A percentile compares a stretch with the other conserved stretches of the same genome.
Evolutionary conservation across 208 protist species (phyloP).

Genomic region (Trypanosoma cruzi): DNA sequence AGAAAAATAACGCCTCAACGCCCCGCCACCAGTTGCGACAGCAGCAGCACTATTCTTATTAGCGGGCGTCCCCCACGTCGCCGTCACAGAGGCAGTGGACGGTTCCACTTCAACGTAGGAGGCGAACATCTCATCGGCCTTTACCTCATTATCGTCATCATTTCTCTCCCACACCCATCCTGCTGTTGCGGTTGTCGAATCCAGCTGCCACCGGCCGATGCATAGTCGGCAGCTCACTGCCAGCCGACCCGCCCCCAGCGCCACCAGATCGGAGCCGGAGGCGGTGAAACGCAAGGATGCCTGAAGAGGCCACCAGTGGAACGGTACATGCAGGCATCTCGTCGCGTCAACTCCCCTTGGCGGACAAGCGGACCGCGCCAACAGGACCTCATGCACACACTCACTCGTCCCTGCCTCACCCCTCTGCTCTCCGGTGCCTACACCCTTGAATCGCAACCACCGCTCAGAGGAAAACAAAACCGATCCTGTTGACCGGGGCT

Average conservation of each 20-base stretch:
- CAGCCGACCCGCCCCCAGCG: constrained; percentile 4
- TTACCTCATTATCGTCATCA: background rate
- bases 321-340: constrained; percentile 7
- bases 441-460: constrained; percentile 13
- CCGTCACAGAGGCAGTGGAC: constrained; percentile 3
- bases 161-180: constrained; percentile 6
- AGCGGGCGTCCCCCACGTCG: constrained; percentile 2
- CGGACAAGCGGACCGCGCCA: constrained; percentile 3
- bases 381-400: background rate
- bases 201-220: constrained; percentile 3
- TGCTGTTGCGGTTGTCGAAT: background rate
- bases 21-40: background rate
- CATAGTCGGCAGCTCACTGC: constrained; percentile 6
- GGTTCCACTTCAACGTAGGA: constrained; percentile 5
- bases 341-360: background rate
- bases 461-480: background rate
- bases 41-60: background rate
- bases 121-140: constrained; percentile 7
- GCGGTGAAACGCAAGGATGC: constrained; percentile 2
- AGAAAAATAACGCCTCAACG: constrained; percentile 5
- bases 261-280: background rate
- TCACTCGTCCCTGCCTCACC: background rate
- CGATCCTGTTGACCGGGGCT: background rate
- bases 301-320: constrained; percentile 23
- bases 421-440: background rate